phyloP scores from a whole-genome alignment of 2,329 filamentous ascomycete species.

The Cladosporium cucumerinum region DNA sequence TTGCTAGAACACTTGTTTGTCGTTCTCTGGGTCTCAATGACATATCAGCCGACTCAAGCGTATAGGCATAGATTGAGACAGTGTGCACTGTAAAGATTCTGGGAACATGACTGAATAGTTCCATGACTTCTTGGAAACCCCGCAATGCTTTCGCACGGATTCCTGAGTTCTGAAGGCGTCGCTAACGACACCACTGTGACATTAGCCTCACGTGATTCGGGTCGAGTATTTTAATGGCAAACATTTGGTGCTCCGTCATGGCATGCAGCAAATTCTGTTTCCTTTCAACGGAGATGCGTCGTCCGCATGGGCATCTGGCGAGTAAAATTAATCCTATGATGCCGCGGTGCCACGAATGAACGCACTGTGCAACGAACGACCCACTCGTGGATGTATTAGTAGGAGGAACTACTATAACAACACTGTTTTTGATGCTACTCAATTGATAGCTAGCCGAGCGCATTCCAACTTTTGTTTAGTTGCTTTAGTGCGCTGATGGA shows the following conservation, averaged over 20 bases:
- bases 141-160: not conserved
- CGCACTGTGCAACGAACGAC: not conserved
- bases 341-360: not conserved
- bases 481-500: not conserved
- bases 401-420: not conserved
- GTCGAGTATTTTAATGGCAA: not conserved
- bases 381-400: not conserved
- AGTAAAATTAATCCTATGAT: not conserved
- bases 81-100: not conserved
- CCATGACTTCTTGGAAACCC: not conserved
- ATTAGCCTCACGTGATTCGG: not conserved
- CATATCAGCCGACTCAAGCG: not conserved
- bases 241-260: not conserved
- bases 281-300: not conserved
- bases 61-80: not conserved
- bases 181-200: not conserved
- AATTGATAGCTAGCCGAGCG: not conserved
- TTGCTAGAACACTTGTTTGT: not conserved
- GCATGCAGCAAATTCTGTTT: not conserved
- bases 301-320: not conserved
- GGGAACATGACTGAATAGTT: not conserved
- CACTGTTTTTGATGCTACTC: not conserved
- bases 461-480: not conserved
- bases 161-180: not conserved
- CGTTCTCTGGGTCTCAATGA: not conserved